Percentiles rank a stretch among this genome's conserved stretches.
These are phyloP conservation scores for Circinella umbellata DNA, from an alignment of 371 early-diverging fungal genomes.

Conservation along the genomic window DNA sequence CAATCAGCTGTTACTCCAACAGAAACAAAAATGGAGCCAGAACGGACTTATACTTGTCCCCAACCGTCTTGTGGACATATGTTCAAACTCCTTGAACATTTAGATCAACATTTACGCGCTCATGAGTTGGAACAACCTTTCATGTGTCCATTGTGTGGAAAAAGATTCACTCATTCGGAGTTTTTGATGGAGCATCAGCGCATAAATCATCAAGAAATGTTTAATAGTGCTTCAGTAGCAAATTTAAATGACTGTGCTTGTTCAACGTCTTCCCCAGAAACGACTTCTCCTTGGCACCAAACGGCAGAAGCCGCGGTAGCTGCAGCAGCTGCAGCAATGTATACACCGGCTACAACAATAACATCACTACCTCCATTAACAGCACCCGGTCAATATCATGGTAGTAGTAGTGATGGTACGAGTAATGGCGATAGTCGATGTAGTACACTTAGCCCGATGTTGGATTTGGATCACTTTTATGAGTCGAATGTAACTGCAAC, in stretches of 20 bases:
- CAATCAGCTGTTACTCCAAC: slow-evolving; percentile 7
- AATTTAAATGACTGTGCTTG: not conserved
- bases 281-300: slow-evolving; percentile 15
- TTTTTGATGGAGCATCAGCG: slow-evolving; percentile 74
- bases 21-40: slow-evolving; percentile 2
- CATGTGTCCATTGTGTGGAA: not conserved
- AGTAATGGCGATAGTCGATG: slow-evolving; percentile 25
- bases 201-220: slow-evolving; percentile 30
- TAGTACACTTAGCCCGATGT: slow-evolving; percentile 38
- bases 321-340: slow-evolving; percentile 9
- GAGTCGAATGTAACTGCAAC: not conserved
- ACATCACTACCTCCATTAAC: not conserved
- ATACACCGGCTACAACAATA: not conserved
- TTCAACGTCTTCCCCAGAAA: slow-evolving; percentile 2
- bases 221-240: slow-evolving; percentile 34
- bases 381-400: not conserved
- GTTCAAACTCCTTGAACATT: slow-evolving; percentile 81
- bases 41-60: slow-evolving; percentile 43
- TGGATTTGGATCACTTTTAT: slow-evolving; percentile 13
- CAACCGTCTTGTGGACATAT: slow-evolving; percentile 37
- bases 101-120: slow-evolving; percentile 81
- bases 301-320: slow-evolving; percentile 4
- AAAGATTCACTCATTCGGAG: slow-evolving; percentile 50
- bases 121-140: slow-evolving; percentile 64
- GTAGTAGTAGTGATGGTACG: too few relatives aligned